A percentile compares a stretch with the other conserved stretches of the same genome.
Conservation (phyloP, 768 basidiomycete genomes). For the Mycena maculata region DNA sequence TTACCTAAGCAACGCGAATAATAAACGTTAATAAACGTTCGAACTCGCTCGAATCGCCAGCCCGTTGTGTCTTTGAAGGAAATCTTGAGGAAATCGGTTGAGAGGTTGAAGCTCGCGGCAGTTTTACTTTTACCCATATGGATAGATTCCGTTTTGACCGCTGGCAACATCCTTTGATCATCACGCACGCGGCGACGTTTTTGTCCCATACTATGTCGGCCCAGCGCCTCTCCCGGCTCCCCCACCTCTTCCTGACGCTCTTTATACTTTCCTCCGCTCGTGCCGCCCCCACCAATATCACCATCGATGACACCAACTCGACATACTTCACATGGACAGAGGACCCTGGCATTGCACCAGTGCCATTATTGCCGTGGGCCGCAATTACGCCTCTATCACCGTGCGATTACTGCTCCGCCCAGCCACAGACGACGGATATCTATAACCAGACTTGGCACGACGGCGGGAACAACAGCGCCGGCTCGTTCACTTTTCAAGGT, state of each 20-base stretch:
- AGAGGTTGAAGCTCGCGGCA: too few relatives aligned
- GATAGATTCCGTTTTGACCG: too few relatives aligned
- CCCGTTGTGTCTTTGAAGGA: too few relatives aligned
- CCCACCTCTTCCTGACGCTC: not conserved
- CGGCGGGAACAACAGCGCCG: slow-evolving; percentile 16
- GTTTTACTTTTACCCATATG: too few relatives aligned
- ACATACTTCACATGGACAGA: slow-evolving; percentile 20
- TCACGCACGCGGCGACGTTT: not conserved
- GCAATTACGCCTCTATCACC: slow-evolving; percentile 12
- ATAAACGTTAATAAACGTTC: too few relatives aligned
- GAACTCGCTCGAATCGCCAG: too few relatives aligned
- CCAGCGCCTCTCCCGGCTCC: too few relatives aligned
- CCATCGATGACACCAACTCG: slow-evolving; percentile 25
- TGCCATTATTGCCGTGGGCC: slow-evolving; percentile 21
- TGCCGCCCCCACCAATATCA: slow-evolving; percentile 21
- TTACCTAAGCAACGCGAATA: too few relatives aligned
- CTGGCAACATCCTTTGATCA: not conserved
- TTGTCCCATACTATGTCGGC: not conserved
- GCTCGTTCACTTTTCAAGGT: slow-evolving; percentile 29
- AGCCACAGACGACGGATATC: slow-evolving; percentile 24
- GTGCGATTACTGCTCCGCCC: slow-evolving; percentile 29
- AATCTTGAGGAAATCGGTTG: too few relatives aligned
- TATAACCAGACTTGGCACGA: slow-evolving; percentile 32
- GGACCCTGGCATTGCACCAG: not conserved
- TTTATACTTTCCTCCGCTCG: not conserved